Evolutionary conservation across 1,139 yeast genomes (phyloP), one percentile per base, ranked within the genome.

Genomic region (Pichia sp.): DNA sequence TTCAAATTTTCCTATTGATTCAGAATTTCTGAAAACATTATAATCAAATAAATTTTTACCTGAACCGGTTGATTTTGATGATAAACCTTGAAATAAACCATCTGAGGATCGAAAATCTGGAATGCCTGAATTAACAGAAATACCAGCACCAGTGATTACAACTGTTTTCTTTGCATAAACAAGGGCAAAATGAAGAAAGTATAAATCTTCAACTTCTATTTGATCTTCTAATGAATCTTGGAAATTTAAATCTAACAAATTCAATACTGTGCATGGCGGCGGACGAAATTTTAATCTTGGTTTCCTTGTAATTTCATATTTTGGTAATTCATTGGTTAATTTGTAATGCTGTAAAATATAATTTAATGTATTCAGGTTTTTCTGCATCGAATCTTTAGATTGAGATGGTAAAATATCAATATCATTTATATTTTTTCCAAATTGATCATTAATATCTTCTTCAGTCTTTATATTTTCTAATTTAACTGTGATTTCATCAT

Each of bases 91-190:
- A 61, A 87, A 87, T 37, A 87, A 67, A 3, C 95, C 96, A 52
- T 80, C 77, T 12, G 82, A 70, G 0, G 95, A 85, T 51, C 96
- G 68, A 60, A 87, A 87, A 61, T 87, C 96, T 2, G 96, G 96
- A 36, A 87, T 87, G 3, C 96, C 96, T 0, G 95, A 87, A 37
- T 85, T 85, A 47, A 90, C 92, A 27, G 95, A 85, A 30, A 86
- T 79, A 4, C 96, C 96, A 10, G 96, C 96, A 4, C 96, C 96
- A 0, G 92, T 78, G 31, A 87, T 71, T 23, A 79, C 71, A 1
- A 82, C 70, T 66, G 67, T 72, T 43, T 63, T 64, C 44, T 63
- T 66, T n/a, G 74, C 64, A 55, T 80, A 70, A 53, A 66, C 70
- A 11, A 83, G 50, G 1, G 73, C 70, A 51, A 69, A 66, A 40